These are phyloP conservation scores for Jacaranda copaia DNA, from an alignment of 257 asterid genomes.

Conservation along the genomic window DNA sequence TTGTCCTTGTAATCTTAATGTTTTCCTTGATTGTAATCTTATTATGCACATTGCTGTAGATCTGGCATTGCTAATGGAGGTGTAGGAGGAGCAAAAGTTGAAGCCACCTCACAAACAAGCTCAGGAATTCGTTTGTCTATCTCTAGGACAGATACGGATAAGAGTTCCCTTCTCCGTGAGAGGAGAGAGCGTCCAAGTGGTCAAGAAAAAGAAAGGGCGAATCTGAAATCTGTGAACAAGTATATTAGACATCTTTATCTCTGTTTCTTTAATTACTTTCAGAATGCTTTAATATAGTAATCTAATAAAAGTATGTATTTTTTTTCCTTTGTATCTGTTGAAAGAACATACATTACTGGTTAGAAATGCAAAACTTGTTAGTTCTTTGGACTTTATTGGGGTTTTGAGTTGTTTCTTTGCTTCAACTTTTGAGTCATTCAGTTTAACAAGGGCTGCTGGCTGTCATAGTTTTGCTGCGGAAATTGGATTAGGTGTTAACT, in stretches of 20 bases:
- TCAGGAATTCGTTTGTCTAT: conserved; percentile 71
- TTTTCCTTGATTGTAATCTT: not conserved
- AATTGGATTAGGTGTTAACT: not conserved
- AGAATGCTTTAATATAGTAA: not conserved
- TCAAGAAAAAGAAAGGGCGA: conserved; percentile 74
- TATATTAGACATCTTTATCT: conserved; percentile 42
- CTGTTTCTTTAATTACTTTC: conserved; percentile 9
- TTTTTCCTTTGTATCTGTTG: not conserved
- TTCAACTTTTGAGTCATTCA: not conserved
- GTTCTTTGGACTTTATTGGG: not conserved
- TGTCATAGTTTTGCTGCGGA: not conserved
- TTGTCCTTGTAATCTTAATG: conserved; percentile 29
- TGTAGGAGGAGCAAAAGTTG: conserved; percentile 61
- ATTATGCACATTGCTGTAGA: conserved; percentile 51
- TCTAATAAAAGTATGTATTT: not conserved
- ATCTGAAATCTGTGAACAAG: conserved; percentile 76
- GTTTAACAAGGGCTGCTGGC: not conserved
- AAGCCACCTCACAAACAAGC: conserved; percentile 63
- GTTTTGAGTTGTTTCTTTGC: not conserved
- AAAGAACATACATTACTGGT: not conserved
- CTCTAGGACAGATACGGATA: conserved; percentile 73
- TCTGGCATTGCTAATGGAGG: conserved; percentile 73
- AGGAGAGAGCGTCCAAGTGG: conserved; percentile 75
- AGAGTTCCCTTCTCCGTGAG: conserved; percentile 68
- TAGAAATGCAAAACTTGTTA: not conserved